Base-by-base conservation (phyloP, 331 rosid species). In the Prunus yedoensis region DNA sequence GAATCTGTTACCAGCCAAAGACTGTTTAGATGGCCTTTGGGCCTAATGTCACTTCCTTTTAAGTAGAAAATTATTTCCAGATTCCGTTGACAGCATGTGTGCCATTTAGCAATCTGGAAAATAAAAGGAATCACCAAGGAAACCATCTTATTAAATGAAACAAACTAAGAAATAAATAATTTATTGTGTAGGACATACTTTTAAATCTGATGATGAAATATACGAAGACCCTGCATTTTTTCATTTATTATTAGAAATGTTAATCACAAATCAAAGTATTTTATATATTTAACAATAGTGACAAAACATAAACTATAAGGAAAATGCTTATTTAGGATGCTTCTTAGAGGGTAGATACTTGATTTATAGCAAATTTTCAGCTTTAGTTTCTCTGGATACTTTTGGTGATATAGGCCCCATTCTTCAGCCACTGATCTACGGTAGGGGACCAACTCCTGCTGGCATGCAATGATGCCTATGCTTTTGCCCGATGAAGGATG, bases 381-480 rank as follows among this genome's bases (percentile, higher is more conserved):
- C 49, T 74, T 49, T 20, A n/a, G 20, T 13, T 28, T 53, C 21
- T 65, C 27, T 63, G 5, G 65, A 38, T 43, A 3, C 21, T 21
- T 8, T 69, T 56, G 70, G 71, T 75, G 59, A 79, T 69, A 63
- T 75, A 66, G 71, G 64, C 78, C 52, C 73, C 68, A 71, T 77
- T 43, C 77, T 67, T 89, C 83, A 91, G 96, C 94, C 96, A 43
- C 76, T 87, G 46, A 84, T 85, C 76, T 87, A 85, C 47, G 96
- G 93, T 46, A 30, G 83, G 18, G 96, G 96, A 59, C 84, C 86
- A 45, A 64, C 83, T 47, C 85, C 89, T 70, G 81, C 90, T 67
- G 89, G 90, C 64, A 85, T 84, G 76, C 87, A 35, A 87, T 89
- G 96, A 87, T 83, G 90, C 94, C 94, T 56, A 87, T 89, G 92